Percentiles rank a stretch among this genome's conserved stretches.
These are phyloP conservation scores for Aspergillus fructus DNA, from an alignment of 2,329 filamentous ascomycete species.

Conservation along the genomic window DNA sequence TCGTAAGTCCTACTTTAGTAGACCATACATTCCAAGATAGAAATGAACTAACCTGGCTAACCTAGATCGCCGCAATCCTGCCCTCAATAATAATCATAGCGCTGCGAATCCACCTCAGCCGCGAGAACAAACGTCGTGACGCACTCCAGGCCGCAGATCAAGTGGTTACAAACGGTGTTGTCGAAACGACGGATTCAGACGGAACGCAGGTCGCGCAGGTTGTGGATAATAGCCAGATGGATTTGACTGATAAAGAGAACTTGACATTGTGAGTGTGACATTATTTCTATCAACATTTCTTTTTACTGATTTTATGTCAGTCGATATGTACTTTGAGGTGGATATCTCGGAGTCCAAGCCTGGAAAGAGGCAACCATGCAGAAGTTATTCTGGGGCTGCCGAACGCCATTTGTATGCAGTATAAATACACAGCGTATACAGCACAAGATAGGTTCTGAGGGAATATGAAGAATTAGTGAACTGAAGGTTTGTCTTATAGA, in stretches of 20 bases:
- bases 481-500: too few relatives aligned
- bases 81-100: slow-evolving; percentile 42
- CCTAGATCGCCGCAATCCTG: slow-evolving; percentile 38
- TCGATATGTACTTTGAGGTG: not conserved
- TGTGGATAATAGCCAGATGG: slow-evolving; percentile 38
- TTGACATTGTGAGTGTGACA: not conserved
- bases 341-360: too few relatives aligned
- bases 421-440: too few relatives aligned
- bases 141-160: slow-evolving; percentile 12
- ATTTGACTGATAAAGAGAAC: slow-evolving; percentile 39
- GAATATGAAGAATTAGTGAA: too few relatives aligned
- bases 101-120: slow-evolving; percentile 41
- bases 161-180: not conserved
- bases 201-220: slow-evolving; percentile 29
- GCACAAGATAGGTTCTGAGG: too few relatives aligned
- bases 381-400: too few relatives aligned
- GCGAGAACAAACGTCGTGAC: slow-evolving; percentile 43
- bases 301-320: not conserved
- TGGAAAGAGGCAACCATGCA: too few relatives aligned
- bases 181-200: slow-evolving; percentile 10
- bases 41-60: not conserved
- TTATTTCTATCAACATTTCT: not conserved
- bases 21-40: too few relatives aligned
- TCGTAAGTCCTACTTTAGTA: not conserved
- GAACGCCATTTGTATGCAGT: too few relatives aligned